phyloP scores from a whole-genome alignment of 2,329 filamentous ascomycete genomes.

The Penicillium sp. region DNA sequence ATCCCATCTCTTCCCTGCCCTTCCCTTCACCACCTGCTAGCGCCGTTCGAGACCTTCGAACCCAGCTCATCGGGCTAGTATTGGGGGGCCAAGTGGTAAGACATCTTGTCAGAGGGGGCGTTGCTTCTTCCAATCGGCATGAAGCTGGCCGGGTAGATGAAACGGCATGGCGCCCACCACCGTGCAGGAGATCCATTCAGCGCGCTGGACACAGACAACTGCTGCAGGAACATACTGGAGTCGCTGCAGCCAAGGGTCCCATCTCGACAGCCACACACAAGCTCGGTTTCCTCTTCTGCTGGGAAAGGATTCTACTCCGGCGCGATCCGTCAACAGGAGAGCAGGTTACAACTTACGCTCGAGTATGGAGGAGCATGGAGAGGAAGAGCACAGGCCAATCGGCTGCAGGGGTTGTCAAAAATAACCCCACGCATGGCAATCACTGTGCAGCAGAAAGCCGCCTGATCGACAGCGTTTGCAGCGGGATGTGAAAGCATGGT shows the following conservation, averaged over 20 bases:
- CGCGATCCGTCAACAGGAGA: not conserved
- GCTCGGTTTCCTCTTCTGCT: not conserved
- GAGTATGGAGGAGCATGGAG: not conserved
- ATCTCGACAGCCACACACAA: not conserved
- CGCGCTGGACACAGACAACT: slow-evolving; percentile 13
- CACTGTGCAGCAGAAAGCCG: slow-evolving; percentile 2
- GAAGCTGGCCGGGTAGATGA: slow-evolving; percentile 8
- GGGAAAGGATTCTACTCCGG: not conserved
- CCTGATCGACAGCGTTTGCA: slow-evolving; percentile 4
- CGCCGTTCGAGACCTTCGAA: not conserved
- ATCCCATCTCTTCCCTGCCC: too few species aligned
- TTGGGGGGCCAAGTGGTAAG: slow-evolving; percentile 16
- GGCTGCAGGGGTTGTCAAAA: not conserved
- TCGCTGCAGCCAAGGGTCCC: slow-evolving; percentile 5
- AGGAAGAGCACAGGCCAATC: not conserved
- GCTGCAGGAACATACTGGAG: slow-evolving; percentile 28
- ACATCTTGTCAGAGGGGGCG: slow-evolving; percentile 17
- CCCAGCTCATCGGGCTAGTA: not conserved
- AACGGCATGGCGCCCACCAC: slow-evolving; percentile 16
- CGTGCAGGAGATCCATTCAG: slow-evolving; percentile 11
- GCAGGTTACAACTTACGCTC: too few species aligned
- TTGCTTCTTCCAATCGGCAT: slow-evolving; percentile 21
- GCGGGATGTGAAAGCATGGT: not conserved
- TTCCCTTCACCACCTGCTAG: not conserved
- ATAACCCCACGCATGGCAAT: not conserved